These are phyloP conservation scores for Cladosporium velox DNA, from an alignment of 2,329 filamentous ascomycete genomes.

Conservation along the genomic window DNA sequence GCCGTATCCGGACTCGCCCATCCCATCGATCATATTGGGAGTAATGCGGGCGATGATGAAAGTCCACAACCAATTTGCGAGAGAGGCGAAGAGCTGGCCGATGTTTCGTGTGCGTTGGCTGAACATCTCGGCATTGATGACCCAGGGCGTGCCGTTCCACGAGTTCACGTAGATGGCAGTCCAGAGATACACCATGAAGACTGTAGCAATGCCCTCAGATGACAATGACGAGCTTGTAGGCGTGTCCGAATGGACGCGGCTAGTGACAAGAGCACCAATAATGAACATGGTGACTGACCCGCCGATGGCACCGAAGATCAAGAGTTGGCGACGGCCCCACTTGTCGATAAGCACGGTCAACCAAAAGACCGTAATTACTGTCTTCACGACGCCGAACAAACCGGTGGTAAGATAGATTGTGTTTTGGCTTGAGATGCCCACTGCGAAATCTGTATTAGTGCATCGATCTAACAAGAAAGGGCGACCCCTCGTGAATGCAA, in stretches of 20 bases:
- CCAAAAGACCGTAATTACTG: constrained; percentile 21
- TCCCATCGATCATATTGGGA: constrained; percentile 40
- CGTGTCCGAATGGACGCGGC: constrained; percentile 2
- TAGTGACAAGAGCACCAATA: constrained; percentile 18
- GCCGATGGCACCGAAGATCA: constrained; percentile 16
- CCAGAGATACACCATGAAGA: constrained; percentile 21
- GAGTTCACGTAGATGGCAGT: constrained; percentile 46
- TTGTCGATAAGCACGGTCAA: constrained; percentile 19
- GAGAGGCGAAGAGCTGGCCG: constrained; percentile 39
- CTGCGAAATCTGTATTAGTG: background rate
- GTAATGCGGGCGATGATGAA: constrained; percentile 41
- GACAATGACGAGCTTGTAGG: background rate
- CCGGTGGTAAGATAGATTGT: constrained; percentile 22
- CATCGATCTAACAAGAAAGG: background rate
- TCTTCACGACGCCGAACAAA: constrained; percentile 25
- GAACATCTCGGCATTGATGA: constrained; percentile 52
- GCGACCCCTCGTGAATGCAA: background rate
- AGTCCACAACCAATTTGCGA: constrained; percentile 39
- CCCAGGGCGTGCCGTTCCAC: constrained; percentile 46
- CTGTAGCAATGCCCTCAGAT: constrained; percentile 15
- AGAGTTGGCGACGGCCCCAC: constrained; percentile 19
- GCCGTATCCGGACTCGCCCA: constrained; percentile 34
- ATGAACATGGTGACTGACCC: constrained; percentile 19
- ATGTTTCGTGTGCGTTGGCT: constrained; percentile 42
- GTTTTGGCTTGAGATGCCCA: constrained; percentile 19